Conservation (phyloP, 371 early-diverging fungal genomes). For the Apophysomyces elegans region DNA sequence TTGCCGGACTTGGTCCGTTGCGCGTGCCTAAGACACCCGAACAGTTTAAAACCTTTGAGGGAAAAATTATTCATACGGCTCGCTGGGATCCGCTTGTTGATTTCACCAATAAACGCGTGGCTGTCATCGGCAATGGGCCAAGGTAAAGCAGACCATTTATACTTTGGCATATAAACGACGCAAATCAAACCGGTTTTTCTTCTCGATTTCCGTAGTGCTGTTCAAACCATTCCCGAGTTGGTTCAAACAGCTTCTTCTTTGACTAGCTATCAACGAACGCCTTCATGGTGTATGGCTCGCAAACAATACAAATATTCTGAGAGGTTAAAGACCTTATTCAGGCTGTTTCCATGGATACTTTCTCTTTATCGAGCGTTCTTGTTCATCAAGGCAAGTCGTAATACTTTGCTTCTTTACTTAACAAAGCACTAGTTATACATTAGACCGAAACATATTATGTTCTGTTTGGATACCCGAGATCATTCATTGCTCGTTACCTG, state of each 20-base stretch:
- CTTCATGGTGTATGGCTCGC: slow-evolving; percentile 20
- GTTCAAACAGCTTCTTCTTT: slow-evolving; percentile 16
- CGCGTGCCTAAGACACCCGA: slow-evolving; percentile 56
- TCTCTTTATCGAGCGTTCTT: slow-evolving; percentile 20
- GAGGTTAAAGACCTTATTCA: slow-evolving; percentile 20
- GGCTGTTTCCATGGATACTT: slow-evolving; percentile 22
- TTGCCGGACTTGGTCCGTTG: slow-evolving; percentile 40
- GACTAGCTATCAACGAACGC: slow-evolving; percentile 27
- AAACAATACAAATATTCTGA: slow-evolving; percentile 16
- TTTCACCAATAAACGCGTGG: slow-evolving; percentile 54
- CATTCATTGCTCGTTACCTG: not conserved
- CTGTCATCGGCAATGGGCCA: slow-evolving; percentile 58
- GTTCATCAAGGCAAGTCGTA: slow-evolving; percentile 13
- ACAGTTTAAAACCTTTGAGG: slow-evolving; percentile 50
- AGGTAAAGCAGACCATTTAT: slow-evolving; percentile 33
- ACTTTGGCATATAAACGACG: too few species aligned
- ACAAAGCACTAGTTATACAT: too few species aligned
- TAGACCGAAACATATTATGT: slow-evolving; percentile 12
- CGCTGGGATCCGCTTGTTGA: slow-evolving; percentile 52
- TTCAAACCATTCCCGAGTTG: slow-evolving; percentile 28
- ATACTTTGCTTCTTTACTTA: slow-evolving; percentile 10
- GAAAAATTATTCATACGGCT: slow-evolving; percentile 53
- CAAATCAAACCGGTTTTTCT: too few species aligned
- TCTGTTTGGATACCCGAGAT: not conserved
- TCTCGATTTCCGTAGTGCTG: slow-evolving; percentile 7